Conservation (phyloP, 306 rosid species). For the Lagenaria siceraria region DNA sequence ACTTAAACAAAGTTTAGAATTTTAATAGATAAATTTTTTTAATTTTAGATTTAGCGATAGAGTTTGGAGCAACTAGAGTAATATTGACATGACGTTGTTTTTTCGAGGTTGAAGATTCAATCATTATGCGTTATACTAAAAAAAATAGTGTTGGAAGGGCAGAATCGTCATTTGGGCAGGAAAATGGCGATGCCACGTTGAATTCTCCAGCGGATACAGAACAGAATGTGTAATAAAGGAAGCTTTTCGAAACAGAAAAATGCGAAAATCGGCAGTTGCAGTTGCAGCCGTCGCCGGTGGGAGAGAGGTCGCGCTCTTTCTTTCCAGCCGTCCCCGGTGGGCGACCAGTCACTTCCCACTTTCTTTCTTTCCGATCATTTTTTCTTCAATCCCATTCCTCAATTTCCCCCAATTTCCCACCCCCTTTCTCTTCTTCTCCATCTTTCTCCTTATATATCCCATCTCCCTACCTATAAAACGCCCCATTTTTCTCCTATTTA, state of each 20-base stretch:
- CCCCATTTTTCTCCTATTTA: neutral
- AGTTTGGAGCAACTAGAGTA: too few relatives aligned
- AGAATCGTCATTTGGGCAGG: neutral
- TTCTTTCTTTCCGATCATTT: neutral
- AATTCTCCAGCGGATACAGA: constrained; percentile 2
- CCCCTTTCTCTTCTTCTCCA: neutral
- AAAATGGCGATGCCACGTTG: neutral
- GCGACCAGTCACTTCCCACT: neutral
- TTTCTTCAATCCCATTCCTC: neutral
- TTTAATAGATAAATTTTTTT: too few relatives aligned
- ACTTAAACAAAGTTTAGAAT: too few relatives aligned
- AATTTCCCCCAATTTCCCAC: neutral
- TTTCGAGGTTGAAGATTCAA: too few relatives aligned
- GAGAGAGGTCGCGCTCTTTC: constrained; percentile 29
- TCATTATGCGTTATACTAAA: too few relatives aligned
- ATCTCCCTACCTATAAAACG: neutral
- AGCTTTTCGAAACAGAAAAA: neutral
- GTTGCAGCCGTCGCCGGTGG: constrained; percentile 22
- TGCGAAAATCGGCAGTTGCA: constrained; percentile 11
- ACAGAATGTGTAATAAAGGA: neutral
- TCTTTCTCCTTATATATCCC: neutral
- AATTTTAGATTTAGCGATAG: too few relatives aligned
- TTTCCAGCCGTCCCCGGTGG: neutral
- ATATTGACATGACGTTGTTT: too few relatives aligned
- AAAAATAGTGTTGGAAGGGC: neutral